Evolutionary conservation across 2,329 filamentous ascomycete genomes (phyloP), one percentile per base, ranked within the genome.

Genomic region (Samsoniella hepiali): DNA sequence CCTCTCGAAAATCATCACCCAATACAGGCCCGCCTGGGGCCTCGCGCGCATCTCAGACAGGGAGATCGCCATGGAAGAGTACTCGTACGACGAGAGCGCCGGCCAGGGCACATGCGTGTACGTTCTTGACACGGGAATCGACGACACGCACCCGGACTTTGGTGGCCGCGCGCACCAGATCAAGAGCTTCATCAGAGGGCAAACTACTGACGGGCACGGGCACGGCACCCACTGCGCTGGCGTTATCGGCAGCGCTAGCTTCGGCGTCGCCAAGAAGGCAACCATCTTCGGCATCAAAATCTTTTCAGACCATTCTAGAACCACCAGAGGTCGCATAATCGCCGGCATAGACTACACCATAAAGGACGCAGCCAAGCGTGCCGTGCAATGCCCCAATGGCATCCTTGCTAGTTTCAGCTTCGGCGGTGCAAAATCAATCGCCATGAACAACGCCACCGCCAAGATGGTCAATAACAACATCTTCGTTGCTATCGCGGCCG

Each of bases 361-460:
- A 22, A 22, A 22, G 22, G 22, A 22, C 62, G 63, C 67, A 49
- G 76, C 80, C 67, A 69, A 74, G 27, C 44, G 67, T 58, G 71
- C 64, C 17, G 75, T 75, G 63, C 69, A 60, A 66, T 80, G 78
- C 73, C 72, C 74, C 68, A 76, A 72, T 58, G 78, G 79, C 49
- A 72, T 77, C 51, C 79, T 85, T 44, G 78, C 79, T 68, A 84
- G 81, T 74, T 83, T 85, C 81, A 83, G 80, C 9, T 78, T 86
- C 11, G 82, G 83, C 50, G 82, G 82, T n/a, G 55, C 67, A 63
- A 72, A 68, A 67, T 81, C 79, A 5, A 53, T 72, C 0, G 70
- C 80, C 40, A 69, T 84, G 66, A 85, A 85, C 76, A 69, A 68
- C 42, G 82, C 81, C 17, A 81, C 82, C 34, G 73, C 73, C 31